Base-by-base conservation (phyloP, 2,329 filamentous ascomycete species). In the Colletotrichum sp. region DNA sequence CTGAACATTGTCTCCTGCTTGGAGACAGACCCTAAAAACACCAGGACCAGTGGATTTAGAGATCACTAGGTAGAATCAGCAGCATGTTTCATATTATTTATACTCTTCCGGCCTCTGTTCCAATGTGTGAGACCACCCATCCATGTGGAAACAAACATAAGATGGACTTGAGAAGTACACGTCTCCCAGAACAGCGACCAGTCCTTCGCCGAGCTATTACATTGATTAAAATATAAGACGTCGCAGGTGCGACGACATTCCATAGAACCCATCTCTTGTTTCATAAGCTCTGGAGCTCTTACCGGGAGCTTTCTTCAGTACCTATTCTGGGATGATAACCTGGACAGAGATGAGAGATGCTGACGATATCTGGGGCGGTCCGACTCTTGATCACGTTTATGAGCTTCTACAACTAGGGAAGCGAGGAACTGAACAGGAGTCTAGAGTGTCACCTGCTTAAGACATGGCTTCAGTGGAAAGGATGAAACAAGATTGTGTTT, bases 271-370 rank as follows among this genome's bases (percentile, higher is more conserved):
- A n/a, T 48, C 9, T 48, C 1, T 1, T 7, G 3, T 48, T 48
- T 0, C 6, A 2, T 48, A 7, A 48, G 43, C 43, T 21, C n/a
- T 48, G 9, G 9, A 48, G 10, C 0, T 0, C 43, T 48, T 3
- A 0, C 6, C 5, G 10, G 10, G 43, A 21, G 43, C 18, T 48
- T 48, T 21, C 5, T 0, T 21, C n/a, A 21, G 43, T 24, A 24
- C 21, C 21, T 24, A 24, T 24, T 24, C 21, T 24, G 21, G 21
- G 24, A 24, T 24, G 24, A 24, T 24, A 24, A 24, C 18, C 5
- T 12, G 9, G 39, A 21, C 39, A 0, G 9, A 48, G 43, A 48
- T 21, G 43, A 48, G 18, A 21, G 18, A 48, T 21, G n/a, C 18
- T 48, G n/a, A n/a, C 43, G 18, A 48, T n/a, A 21, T 48, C 9